phyloP scores from a whole-genome alignment of 169 alveolate species.

The Toxoplasma gondii region DNA sequence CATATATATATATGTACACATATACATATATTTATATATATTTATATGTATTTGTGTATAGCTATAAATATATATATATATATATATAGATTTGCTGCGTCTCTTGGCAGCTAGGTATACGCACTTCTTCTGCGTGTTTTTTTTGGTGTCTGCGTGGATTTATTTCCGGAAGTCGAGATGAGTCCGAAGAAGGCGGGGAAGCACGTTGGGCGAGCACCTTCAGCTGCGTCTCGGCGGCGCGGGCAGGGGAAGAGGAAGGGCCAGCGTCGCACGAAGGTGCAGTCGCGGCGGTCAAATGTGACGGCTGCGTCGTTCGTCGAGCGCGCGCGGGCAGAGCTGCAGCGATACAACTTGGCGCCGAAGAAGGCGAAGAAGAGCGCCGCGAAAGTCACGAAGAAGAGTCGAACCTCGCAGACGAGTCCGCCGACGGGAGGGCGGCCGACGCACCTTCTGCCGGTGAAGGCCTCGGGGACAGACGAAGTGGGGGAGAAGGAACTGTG shows the following conservation, averaged over 20 bases:
- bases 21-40: too few relatives aligned
- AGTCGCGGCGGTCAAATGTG: slow-evolving; percentile 1
- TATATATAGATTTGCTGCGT: too few relatives aligned
- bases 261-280: neutral
- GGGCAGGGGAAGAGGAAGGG: neutral
- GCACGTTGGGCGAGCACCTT: neutral
- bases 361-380: slow-evolving; percentile 6
- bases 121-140: too few relatives aligned
- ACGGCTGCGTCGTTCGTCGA: neutral
- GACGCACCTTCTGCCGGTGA: slow-evolving; percentile 3
- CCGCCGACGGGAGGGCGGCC: neutral
- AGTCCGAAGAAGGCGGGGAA: slow-evolving; percentile 10
- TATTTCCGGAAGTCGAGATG: neutral
- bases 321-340: neutral
- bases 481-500: neutral
- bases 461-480: neutral
- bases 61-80: too few relatives aligned
- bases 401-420: neutral
- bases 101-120: too few relatives aligned
- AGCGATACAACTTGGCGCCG: neutral
- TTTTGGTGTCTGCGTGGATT: too few relatives aligned
- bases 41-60: too few relatives aligned
- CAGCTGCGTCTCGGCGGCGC: neutral
- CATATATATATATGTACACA: too few relatives aligned
- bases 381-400: neutral